phyloP scores from a whole-genome alignment of 1,139 yeast genomes.

The Pneumocystis canis region DNA sequence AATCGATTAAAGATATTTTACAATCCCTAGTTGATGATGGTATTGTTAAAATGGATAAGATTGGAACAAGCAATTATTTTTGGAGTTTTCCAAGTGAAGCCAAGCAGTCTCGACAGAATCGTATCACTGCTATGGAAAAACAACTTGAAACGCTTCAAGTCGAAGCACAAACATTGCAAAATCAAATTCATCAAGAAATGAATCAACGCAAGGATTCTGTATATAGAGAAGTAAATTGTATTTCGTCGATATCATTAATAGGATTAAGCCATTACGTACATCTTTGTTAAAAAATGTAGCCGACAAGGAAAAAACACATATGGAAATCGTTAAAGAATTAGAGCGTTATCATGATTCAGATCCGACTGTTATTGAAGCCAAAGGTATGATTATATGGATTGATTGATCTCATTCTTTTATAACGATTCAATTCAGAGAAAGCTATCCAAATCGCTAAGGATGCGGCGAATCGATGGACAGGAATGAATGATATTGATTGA shows the following conservation, averaged over 20 bases:
- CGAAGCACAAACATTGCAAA: not conserved
- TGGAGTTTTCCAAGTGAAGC: conserved; percentile 6
- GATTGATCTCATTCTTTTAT: not conserved
- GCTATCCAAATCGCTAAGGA: not conserved
- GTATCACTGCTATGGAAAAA: not conserved
- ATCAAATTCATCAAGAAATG: not conserved
- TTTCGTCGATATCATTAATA: not conserved
- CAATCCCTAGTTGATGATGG: conserved; percentile 13
- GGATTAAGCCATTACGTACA: not conserved
- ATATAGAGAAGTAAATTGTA: not conserved
- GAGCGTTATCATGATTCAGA: not conserved
- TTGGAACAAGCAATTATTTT: conserved; percentile 7
- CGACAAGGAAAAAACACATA: not conserved
- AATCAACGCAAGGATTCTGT: not conserved
- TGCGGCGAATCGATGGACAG: not conserved
- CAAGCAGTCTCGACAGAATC: not conserved
- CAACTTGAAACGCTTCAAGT: not conserved
- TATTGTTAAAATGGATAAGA: conserved; percentile 10
- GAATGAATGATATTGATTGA: not conserved
- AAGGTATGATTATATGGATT: not conserved
- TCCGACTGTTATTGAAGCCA: not conserved
- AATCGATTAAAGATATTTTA: conserved; percentile 9
- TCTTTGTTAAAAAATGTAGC: not conserved
- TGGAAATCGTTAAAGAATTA: not conserved
- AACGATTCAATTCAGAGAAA: not conserved